Base-by-base conservation (phyloP, 129 eudicot species). In the Artemisia tridentata region DNA sequence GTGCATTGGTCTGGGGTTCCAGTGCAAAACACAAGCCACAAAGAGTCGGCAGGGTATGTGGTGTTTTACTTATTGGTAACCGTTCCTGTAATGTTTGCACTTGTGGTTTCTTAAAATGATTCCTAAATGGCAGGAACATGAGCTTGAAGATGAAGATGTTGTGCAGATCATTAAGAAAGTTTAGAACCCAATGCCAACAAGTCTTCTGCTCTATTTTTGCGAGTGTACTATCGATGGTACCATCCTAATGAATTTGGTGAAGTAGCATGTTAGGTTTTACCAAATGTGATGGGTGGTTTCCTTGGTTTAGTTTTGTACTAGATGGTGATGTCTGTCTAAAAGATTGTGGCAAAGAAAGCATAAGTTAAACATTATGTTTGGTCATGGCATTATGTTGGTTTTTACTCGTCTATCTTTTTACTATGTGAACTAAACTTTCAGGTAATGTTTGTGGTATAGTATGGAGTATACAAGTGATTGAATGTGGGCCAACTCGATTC, bases 21-120 rank as follows among this genome's bases (percentile, higher is more conserved):
- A 95, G 99, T 77, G 99, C 81, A 57, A 95, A 95, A 73, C 99
- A 95, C 86, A 95, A 90, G 84, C 99, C 99, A 18, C 99, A 95
- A 80, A 95, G 97, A 78, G 99, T 95, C 41, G 99, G 99, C 74
- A 95, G 78, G 96, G 99, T 90, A 81, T 71, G 65, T 67, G 6
- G 46, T 60, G 43, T 7, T 60, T 60, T 59, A 23, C 41, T 3
- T 60, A n/a, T 21, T 14, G 27, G 13, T 12, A 21, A 20, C 15
- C 3, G 7, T 18, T 68, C 11, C 27, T 19, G n/a, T 6, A 67
- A 43, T 49, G 47, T 38, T 38, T 38, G 45, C 11, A 38, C 2
- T 38, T 38, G 45, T 23, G 46, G 11, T 34, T 68, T 68, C 7
- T 21, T 50, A 49, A 18, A 13, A 18, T 58, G 31, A 27, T 50